Base-by-base conservation (phyloP, 2,329 filamentous ascomycete species). In the Fusarium sambucinum region DNA sequence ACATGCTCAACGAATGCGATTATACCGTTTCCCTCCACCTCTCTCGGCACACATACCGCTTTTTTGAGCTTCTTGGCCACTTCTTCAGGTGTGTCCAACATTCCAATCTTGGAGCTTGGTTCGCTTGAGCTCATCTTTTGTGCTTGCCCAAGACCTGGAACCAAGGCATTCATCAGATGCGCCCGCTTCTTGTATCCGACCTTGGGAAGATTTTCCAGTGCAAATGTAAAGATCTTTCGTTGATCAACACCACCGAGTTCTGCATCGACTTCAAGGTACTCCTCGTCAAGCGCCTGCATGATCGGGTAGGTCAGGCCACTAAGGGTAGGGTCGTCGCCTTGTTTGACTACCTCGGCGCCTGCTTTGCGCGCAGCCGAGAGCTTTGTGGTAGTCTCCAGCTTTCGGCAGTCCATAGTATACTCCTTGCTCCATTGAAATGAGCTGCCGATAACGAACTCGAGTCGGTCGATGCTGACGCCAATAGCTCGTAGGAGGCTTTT, bases 51-150 rank as follows among this genome's bases (percentile, higher is more conserved):
- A 10, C 32, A 48, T 0, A 50, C 3, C 0, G 42, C 57, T 2
- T 63, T 63, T 2, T 37, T 50, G 0, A 62, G 9, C 35, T 62
- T 56, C 23, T 63, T 56, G 4, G 16, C 9, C 1, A 63, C 50
- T 11, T 48, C 27, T 0, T 44, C 12, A 0, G 37, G 2, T 0
- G 32, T 17, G 1, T 56, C 27, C 0, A 63, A 19, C 0, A 62
- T 2, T 1, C 40, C 53, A 0, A 63, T 56, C 32, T 56, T 63
- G 3, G 57, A 62, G 12, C 4, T 48, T 1, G 32, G 57, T 0
- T 56, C 37, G 16, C 48, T 63, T 2, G 50, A 63, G 19, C 48
- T 62, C 37, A 63, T 62, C 21, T 63, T 62, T n/a, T 56, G 21
- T 1, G 42, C 21, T 3, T 45, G 30, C 2, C 48, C 50, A 1